Evolutionary conservation across 257 asterid genomes (phyloP).

Genomic region (Solanum tarapatanum): DNA sequence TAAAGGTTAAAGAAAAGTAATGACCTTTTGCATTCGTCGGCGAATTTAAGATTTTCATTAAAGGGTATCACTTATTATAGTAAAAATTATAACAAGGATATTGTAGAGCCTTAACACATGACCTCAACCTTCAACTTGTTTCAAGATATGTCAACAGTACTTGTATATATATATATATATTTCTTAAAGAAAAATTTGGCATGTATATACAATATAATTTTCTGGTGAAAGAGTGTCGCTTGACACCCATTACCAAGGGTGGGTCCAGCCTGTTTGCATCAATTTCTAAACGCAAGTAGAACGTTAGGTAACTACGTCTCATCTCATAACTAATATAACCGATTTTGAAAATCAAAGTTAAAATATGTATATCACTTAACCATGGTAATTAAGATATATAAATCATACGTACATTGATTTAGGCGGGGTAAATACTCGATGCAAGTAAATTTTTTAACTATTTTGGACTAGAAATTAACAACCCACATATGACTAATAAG

Average conservation of each 20-base stretch:
- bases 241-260: too few relatives aligned
- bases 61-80: too few relatives aligned
- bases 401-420: neutral
- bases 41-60: too few relatives aligned
- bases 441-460: neutral
- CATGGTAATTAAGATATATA: neutral
- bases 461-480: neutral
- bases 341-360: neutral
- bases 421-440: neutral
- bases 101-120: too few relatives aligned
- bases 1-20: neutral
- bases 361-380: neutral
- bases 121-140: too few relatives aligned
- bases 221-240: rapidly evolving
- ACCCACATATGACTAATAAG: neutral
- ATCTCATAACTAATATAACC: neutral
- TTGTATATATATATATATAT: too few relatives aligned
- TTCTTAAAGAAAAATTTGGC: too few relatives aligned
- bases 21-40: neutral
- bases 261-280: neutral
- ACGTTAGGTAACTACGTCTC: neutral
- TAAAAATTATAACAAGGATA: too few relatives aligned
- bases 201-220: too few relatives aligned
- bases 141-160: too few relatives aligned
- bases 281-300: neutral